Evolutionary conservation across 2,329 filamentous ascomycete genomes (phyloP).

Genomic region (Alternaria tenuissima): DNA sequence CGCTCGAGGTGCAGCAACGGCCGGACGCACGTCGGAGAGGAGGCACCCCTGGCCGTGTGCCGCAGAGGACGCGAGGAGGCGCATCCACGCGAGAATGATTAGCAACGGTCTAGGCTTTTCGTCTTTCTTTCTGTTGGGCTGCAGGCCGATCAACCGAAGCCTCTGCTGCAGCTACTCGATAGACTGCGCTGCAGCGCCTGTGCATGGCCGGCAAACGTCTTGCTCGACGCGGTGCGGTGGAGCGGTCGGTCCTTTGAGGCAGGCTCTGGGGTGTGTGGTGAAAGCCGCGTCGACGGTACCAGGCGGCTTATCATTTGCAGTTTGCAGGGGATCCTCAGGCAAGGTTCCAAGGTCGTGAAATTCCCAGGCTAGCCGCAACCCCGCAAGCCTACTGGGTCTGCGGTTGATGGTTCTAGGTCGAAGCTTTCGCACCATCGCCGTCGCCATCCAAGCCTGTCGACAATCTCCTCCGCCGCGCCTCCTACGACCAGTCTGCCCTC

Average conservation of each 20-base stretch:
- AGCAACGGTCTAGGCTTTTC: slow-evolving; percentile 24
- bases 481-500: not conserved
- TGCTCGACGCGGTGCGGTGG: slow-evolving; percentile 10
- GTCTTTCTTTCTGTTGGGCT: slow-evolving; percentile 23
- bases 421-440: slow-evolving; percentile 15
- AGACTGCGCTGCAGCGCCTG: slow-evolving; percentile 4
- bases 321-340: slow-evolving; percentile 1
- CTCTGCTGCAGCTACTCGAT: slow-evolving; percentile 18
- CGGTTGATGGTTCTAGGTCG: slow-evolving; percentile 11
- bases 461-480: slow-evolving; percentile 8
- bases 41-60: not conserved
- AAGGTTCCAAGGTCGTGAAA: slow-evolving; percentile 4
- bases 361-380: slow-evolving; percentile 11
- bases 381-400: slow-evolving; percentile 9
- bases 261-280: slow-evolving; percentile 6
- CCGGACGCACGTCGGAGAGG: not conserved
- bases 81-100: slow-evolving; percentile 11
- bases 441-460: slow-evolving; percentile 14
- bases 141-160: slow-evolving; percentile 26
- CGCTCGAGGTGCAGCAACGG: slow-evolving; percentile 1
- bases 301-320: not conserved
- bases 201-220: slow-evolving; percentile 8
- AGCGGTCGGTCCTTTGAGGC: slow-evolving; percentile 2
- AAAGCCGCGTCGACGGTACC: slow-evolving; percentile 4
- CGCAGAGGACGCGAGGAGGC: slow-evolving; percentile 1